Base-by-base conservation (phyloP, 192 early-diverging fungal genomes). In the Umbelopsis sp. region DNA sequence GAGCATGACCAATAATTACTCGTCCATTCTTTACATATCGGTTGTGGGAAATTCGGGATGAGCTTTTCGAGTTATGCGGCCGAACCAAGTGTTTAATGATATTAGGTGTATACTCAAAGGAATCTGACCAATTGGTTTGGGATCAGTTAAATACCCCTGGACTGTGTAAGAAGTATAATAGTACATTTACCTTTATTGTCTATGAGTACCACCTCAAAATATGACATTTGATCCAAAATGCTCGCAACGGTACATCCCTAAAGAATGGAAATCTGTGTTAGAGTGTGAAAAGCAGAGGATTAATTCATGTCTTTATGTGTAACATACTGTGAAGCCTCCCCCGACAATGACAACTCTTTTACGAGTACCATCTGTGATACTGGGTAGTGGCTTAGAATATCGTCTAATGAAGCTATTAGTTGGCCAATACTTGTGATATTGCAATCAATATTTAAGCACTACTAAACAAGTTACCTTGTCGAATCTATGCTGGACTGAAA, bases 211-310 rank as follows among this genome's bases (percentile, higher is more conserved):
- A 79, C 74, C 41, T 79, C 64, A 35, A 79, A 79, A 53, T 71
- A 73, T 41, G 74, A 49, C 78, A 79, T 79, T 8, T 65, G 74
- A 46, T 79, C 78, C 58, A 79, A 49, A 27, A 79, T 79, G 25
- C 73, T 71, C 4, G 73, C 78, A 27, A 79, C 68, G 4, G 78
- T 75, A 41, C 74, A 79, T 66, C 78, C 78, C 78, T 79, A 69
- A 20, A 67, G 23, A 35, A 55, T 20, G 53, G 22, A 52, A 49
- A 37, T 22, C 33, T 23, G 30, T 41, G 50, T 46, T 22, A 70
- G 45, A 30, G 7, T 37, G 25, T 16, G 27, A 6, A 30, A 23
- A 20, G 16, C 2, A 66, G 20, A 50, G 33, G 4, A n/a, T 49
- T 10, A 52, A 27, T 37, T 16, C 9, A 33, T 51, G 21, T n/a